phyloP scores from a whole-genome alignment of 805 yeast species.

The Henningerozyma blattae region DNA sequence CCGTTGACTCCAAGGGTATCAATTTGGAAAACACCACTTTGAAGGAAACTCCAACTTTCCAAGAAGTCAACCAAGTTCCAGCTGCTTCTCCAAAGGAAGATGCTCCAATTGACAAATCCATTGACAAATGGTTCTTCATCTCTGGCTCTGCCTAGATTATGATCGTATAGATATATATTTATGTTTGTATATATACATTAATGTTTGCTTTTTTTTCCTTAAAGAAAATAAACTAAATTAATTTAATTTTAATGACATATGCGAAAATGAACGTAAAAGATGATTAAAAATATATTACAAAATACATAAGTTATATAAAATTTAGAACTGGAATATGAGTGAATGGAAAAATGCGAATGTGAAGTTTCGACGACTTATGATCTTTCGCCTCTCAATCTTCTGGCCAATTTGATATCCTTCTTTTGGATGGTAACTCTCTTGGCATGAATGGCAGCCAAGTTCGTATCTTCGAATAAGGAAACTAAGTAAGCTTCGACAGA shows the following conservation, averaged over 20 bases:
- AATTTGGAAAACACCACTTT: constrained; percentile 69
- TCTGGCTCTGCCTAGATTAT: constrained; percentile 52
- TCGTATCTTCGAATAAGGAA: constrained; percentile 93
- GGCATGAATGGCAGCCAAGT: constrained; percentile 97
- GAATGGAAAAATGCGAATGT: not conserved
- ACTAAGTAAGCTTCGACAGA: constrained; percentile 97
- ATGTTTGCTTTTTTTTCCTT: not conserved
- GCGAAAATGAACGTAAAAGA: not conserved
- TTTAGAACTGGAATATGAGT: not conserved
- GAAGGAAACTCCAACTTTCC: constrained; percentile 40
- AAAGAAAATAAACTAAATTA: too few species aligned
- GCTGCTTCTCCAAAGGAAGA: constrained; percentile 61
- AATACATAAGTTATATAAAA: too few species aligned
- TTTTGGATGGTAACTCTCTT: constrained; percentile 98
- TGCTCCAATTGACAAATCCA: constrained; percentile 91
- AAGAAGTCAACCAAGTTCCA: constrained; percentile 47
- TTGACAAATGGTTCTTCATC: constrained; percentile 98
- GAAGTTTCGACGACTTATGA: constrained; percentile 30
- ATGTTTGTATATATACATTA: not conserved
- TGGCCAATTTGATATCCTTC: constrained; percentile 95
- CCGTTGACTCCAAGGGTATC: constrained; percentile 50
- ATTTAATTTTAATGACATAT: not conserved
- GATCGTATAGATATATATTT: not conserved
- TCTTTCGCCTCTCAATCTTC: constrained; percentile 97
- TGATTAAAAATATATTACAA: not conserved